A percentile compares a stretch with the other conserved stretches of the same genome.
phyloP scores from a whole-genome alignment of 2,329 filamentous ascomycete species.

The Trichoderma hamatum region DNA sequence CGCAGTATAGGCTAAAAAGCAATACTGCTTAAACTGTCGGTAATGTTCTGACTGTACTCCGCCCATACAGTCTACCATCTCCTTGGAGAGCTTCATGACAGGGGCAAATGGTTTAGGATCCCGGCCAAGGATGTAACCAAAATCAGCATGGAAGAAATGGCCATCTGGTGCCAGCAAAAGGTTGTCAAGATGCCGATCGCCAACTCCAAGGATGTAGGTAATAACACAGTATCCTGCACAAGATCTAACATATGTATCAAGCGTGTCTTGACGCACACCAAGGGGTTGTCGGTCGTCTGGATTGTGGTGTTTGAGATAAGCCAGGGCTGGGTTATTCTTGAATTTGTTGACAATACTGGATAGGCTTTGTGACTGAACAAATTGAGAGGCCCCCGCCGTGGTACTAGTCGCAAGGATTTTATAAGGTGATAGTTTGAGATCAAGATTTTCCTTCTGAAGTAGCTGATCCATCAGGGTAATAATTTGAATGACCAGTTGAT shows the following conservation, averaged over 20 bases:
- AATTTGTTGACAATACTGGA: slow-evolving; percentile 84
- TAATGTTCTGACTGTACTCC: slow-evolving; percentile 81
- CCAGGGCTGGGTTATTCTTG: slow-evolving; percentile 71
- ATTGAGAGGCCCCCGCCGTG: slow-evolving; percentile 88
- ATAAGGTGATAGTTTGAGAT: slow-evolving; percentile 93
- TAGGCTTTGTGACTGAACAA: slow-evolving; percentile 83
- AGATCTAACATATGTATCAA: slow-evolving; percentile 94
- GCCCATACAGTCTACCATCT: slow-evolving; percentile 99
- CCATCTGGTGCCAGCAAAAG: slow-evolving; percentile 85
- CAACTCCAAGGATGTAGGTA: slow-evolving; percentile 94
- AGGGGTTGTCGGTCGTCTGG: slow-evolving; percentile 80
- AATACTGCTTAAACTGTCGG: slow-evolving; percentile 89
- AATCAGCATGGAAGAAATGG: slow-evolving; percentile 98
- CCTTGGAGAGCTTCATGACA: slow-evolving; percentile 93
- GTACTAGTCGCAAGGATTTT: slow-evolving; percentile 93
- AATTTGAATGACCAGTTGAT: slow-evolving; percentile 95
- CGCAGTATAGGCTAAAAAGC: slow-evolving; percentile 91
- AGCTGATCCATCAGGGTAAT: slow-evolving; percentile 98
- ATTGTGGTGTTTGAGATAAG: slow-evolving; percentile 86
- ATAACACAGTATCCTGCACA: slow-evolving; percentile 98
- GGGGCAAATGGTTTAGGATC: slow-evolving; percentile 98
- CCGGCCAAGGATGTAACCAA: slow-evolving; percentile 94
- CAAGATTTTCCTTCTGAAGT: slow-evolving; percentile 91
- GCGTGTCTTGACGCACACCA: slow-evolving; percentile 85
- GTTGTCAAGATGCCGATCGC: slow-evolving; percentile 94